A percentile compares a stretch with the other conserved stretches of the same genome.
Evolutionary conservation across 2,329 filamentous ascomycete genomes (phyloP).

Genomic region (Fusarium sp.): DNA sequence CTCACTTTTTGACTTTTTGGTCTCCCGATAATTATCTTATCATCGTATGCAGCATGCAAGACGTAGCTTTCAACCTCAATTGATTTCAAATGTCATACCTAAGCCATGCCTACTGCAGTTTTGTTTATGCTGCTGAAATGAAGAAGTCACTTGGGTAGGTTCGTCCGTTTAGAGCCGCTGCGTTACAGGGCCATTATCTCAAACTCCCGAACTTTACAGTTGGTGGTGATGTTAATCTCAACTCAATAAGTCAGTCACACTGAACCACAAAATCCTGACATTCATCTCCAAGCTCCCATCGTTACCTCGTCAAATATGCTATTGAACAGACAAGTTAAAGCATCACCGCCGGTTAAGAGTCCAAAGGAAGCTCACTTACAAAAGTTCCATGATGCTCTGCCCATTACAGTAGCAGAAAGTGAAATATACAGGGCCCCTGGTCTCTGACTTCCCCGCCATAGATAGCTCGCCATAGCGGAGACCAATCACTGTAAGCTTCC

Average conservation of each 20-base stretch:
- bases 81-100: neutral
- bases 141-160: neutral
- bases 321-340: neutral
- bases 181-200: neutral
- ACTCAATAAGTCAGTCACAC: neutral
- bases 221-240: neutral
- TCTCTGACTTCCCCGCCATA: constrained; percentile 3
- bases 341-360: neutral
- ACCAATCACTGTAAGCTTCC: constrained; percentile 21
- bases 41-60: neutral
- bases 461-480: constrained; percentile 27
- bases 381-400: constrained; percentile 14
- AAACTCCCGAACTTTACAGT: neutral
- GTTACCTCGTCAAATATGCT: neutral
- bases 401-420: neutral
- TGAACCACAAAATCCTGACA: neutral
- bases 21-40: neutral
- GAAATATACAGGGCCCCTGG: neutral
- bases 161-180: neutral
- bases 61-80: neutral
- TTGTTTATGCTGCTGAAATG: neutral
- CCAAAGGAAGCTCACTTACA: neutral
- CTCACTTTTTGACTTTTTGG: neutral
- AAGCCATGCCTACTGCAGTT: neutral
- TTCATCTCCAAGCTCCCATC: neutral